Evolutionary conservation across 176 grass and related monocot species (phyloP).

Genomic region (bread wheat (Triticum aestivum)): DNA sequence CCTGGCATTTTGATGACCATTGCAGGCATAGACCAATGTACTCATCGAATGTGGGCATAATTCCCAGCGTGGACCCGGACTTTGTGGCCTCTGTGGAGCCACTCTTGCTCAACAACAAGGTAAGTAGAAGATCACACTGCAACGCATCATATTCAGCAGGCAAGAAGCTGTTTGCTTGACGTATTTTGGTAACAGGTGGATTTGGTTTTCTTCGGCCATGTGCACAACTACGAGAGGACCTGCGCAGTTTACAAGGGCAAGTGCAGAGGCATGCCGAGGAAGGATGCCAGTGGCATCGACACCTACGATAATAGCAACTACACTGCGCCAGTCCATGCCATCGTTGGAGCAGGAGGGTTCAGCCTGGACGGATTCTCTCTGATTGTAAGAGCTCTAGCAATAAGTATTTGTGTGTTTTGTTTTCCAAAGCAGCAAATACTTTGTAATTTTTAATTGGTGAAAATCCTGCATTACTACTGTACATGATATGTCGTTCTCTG

Average conservation of each 20-base stretch:
- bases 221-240: conserved; percentile 89
- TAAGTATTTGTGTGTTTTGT: too few relatives aligned
- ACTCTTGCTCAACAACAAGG: conserved; percentile 58
- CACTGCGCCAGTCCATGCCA: conserved; percentile 62
- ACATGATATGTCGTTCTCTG: neutral
- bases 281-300: conserved; percentile 57
- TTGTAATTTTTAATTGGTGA: too few relatives aligned
- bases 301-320: conserved; percentile 84
- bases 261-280: conserved; percentile 60
- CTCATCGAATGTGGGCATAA: conserved; percentile 47
- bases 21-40: conserved; percentile 86
- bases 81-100: conserved; percentile 65
- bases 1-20: neutral
- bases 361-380: conserved; percentile 60
- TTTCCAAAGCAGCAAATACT: too few relatives aligned
- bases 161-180: neutral
- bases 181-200: conserved; percentile 57
- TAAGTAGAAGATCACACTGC: conserved; percentile 8
- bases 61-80: conserved; percentile 39
- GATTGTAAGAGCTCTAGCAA: conserved; percentile 31
- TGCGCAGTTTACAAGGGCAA: conserved; percentile 54
- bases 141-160: neutral
- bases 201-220: conserved; percentile 84
- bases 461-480: too few relatives aligned
- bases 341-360: conserved; percentile 76